Percentiles rank a stretch among this genome's conserved stretches.
Evolutionary conservation across 176 grass and related monocot species (phyloP).

Genomic region (Thinopyrum elongatum): DNA sequence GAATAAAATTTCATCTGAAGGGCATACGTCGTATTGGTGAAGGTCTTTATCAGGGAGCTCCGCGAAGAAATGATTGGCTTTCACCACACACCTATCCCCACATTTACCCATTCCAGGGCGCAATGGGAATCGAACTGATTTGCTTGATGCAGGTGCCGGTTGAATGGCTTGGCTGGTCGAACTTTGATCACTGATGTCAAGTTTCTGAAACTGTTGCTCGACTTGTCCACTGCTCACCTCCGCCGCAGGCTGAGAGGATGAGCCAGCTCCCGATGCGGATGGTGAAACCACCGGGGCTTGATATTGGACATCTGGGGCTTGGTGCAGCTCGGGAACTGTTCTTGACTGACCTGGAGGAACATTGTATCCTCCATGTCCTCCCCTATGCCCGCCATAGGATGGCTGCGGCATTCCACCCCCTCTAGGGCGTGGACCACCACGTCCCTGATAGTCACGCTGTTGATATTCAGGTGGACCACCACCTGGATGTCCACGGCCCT

Average conservation of each 20-base stretch:
- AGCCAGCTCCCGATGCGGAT: constrained; percentile 54
- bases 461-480: constrained; percentile 69
- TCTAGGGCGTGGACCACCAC: constrained; percentile 49
- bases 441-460: constrained; percentile 53
- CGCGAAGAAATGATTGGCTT: constrained; percentile 98
- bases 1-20: neutral
- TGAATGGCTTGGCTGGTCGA: constrained; percentile 55
- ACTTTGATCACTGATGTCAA: constrained; percentile 44
- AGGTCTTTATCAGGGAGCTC: constrained; percentile 93
- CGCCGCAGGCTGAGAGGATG: constrained; percentile 54
- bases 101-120: constrained; percentile 84
- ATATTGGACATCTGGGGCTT: constrained; percentile 76
- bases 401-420: constrained; percentile 59
- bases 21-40: constrained; percentile 88
- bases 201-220: constrained; percentile 70
- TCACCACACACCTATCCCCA: constrained; percentile 85
- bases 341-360: constrained; percentile 56
- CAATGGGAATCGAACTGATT: constrained; percentile 73
- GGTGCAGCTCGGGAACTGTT: constrained; percentile 99
- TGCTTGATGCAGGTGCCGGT: constrained; percentile 65
- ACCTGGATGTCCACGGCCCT: constrained; percentile 33
- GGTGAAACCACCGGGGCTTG: constrained; percentile 54
- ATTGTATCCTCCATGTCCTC: constrained; percentile 50
- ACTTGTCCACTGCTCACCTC: constrained; percentile 65
- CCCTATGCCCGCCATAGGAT: constrained; percentile 60